Evolutionary conservation across 2,329 filamentous ascomycete species (phyloP).

Genomic region (Podosphaera aphanis): DNA sequence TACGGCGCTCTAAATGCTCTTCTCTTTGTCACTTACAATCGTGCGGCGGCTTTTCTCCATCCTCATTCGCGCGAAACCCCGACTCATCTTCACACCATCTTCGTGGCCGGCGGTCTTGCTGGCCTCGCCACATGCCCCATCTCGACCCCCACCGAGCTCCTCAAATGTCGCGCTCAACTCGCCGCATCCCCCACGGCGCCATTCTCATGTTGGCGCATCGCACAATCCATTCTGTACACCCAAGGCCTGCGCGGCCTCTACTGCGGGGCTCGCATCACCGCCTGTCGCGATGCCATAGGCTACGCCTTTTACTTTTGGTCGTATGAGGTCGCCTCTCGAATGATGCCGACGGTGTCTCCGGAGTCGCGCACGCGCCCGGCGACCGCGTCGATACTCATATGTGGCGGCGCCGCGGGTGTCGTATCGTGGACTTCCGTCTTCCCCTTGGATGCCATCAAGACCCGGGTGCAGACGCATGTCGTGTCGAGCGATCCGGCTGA

Average conservation of each 20-base stretch:
- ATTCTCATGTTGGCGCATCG: slow-evolving; percentile 27
- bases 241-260: slow-evolving; percentile 52
- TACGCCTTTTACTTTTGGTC: slow-evolving; percentile 97
- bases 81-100: slow-evolving; percentile 40
- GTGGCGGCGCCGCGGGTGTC: slow-evolving; percentile 69
- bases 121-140: slow-evolving; percentile 71
- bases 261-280: slow-evolving; percentile 59
- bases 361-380: slow-evolving; percentile 6
- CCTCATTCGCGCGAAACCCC: slow-evolving; percentile 6
- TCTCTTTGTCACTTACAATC: slow-evolving; percentile 78
- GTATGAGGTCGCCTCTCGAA: slow-evolving; percentile 52
- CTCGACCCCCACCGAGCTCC: slow-evolving; percentile 68
- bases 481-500: slow-evolving; percentile 5
- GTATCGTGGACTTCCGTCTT: slow-evolving; percentile 81
- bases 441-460: slow-evolving; percentile 81
- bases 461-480: slow-evolving; percentile 58
- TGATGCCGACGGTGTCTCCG: slow-evolving; percentile 4
- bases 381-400: slow-evolving; percentile 46
- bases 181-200: slow-evolving; percentile 13
- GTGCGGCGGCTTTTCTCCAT: slow-evolving; percentile 33
- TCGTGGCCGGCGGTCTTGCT: slow-evolving; percentile 56
- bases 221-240: slow-evolving; percentile 31
- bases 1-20: slow-evolving; percentile 82
- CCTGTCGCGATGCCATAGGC: slow-evolving; percentile 64
- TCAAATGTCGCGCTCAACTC: slow-evolving; percentile 79